These are phyloP conservation scores for Pisolithus albus DNA, from an alignment of 768 basidiomycete species.

Conservation along the genomic window DNA sequence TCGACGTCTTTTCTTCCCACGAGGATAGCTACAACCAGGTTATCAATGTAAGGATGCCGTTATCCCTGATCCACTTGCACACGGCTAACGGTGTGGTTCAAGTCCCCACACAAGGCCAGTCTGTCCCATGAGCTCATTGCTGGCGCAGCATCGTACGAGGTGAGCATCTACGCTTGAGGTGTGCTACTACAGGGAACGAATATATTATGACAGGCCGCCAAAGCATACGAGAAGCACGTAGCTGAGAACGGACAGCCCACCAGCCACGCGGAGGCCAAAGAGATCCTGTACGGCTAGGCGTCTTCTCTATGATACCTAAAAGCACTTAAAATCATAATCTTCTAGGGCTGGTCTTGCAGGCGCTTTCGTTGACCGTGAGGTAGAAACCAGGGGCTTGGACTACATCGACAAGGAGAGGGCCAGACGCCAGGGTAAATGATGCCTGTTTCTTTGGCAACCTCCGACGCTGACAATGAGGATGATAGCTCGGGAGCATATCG, in stretches of 20 bases:
- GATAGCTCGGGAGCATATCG: not conserved
- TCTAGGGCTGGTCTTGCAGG: slow-evolving; percentile 4
- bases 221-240: slow-evolving; percentile 8
- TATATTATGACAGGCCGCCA: slow-evolving; percentile 3
- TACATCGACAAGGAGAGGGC: slow-evolving; percentile 1
- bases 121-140: slow-evolving; percentile 2
- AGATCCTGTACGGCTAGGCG: slow-evolving; percentile 3
- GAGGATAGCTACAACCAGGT: not conserved
- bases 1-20: not conserved
- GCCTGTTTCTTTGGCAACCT: not conserved
- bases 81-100: not conserved
- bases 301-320: not conserved
- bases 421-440: not conserved
- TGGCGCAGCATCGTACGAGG: slow-evolving; percentile 7
- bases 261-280: slow-evolving; percentile 8
- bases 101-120: slow-evolving; percentile 1
- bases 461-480: not conserved
- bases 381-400: slow-evolving; percentile 7
- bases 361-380: slow-evolving; percentile 5
- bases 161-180: not conserved
- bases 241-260: slow-evolving; percentile 1
- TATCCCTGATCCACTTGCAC: not conserved
- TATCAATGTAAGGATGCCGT: not conserved
- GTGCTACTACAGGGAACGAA: not conserved
- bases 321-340: not conserved